A percentile compares a stretch with the other conserved stretches of the same genome.
These are phyloP conservation scores for Bondarzewia mesenterica DNA, from an alignment of 1,284 basidiomycete species.

Conservation along the genomic window DNA sequence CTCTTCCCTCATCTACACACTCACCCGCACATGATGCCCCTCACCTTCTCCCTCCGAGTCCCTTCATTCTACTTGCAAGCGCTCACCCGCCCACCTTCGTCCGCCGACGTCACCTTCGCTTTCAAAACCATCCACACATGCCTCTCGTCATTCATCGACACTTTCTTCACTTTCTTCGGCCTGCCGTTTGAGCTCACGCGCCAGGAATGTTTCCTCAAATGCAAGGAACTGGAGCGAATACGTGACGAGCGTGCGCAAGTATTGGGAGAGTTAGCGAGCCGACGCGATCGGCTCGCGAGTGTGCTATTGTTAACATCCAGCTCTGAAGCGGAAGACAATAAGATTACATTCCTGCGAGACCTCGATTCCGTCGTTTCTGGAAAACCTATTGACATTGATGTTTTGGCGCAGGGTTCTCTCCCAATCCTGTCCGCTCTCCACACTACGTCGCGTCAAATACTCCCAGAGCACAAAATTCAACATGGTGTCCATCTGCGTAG, in stretches of 20 bases:
- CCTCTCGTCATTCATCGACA: conserved; percentile 11
- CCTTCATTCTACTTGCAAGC: conserved; percentile 1
- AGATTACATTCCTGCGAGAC: conserved; percentile 4
- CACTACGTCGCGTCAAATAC: conserved; percentile 16
- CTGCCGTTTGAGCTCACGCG: conserved; percentile 48
- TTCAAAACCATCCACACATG: conserved; percentile 10
- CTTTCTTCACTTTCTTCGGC: conserved; percentile 18
- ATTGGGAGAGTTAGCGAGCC: conserved; percentile 48
- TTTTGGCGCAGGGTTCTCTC: too few species aligned
- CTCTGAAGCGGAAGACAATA: conserved; percentile 8
- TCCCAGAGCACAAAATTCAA: conserved; percentile 22
- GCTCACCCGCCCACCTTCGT: conserved; percentile 2
- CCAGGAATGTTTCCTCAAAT: conserved; percentile 57
- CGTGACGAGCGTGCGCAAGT: conserved; percentile 57
- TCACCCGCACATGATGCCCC: conserved; percentile 21
- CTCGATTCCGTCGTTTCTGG: conserved; percentile 8
- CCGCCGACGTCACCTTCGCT: conserved; percentile 14
- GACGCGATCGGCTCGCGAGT: conserved; percentile 38
- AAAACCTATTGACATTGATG: too few species aligned
- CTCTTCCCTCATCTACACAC: conserved; percentile 55
- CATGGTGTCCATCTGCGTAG: conserved; percentile 25
- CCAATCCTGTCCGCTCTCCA: conserved; percentile 11
- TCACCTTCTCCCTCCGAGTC: conserved; percentile 9
- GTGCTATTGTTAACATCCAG: conserved; percentile 16
- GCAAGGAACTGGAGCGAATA: conserved; percentile 47